Conservation (phyloP, 2,329 filamentous ascomycete genomes). For the Xylariaceae sp. region DNA sequence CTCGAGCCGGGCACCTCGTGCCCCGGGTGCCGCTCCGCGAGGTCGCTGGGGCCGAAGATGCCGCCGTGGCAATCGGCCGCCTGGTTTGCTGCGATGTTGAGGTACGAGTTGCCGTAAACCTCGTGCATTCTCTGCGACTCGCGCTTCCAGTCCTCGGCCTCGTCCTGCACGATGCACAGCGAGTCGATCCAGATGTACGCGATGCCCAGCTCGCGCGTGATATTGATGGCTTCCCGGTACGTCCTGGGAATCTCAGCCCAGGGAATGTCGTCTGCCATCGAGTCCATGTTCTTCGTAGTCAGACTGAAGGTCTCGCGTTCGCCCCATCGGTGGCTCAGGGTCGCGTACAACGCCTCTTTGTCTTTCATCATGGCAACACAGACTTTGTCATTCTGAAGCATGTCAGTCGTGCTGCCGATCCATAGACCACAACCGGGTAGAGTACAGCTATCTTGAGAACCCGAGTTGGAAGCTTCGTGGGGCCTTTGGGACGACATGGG, state of each 20-base stretch:
- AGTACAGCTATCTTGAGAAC: conserved; percentile 5
- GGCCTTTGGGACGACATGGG: conserved; percentile 1
- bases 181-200: conserved; percentile 26
- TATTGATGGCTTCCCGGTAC: conserved; percentile 20
- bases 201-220: conserved; percentile 17
- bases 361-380: conserved; percentile 2
- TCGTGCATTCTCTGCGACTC: conserved; percentile 14
- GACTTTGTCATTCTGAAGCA: conserved; percentile 2
- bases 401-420: not conserved
- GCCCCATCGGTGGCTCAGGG: conserved; percentile 9
- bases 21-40: conserved; percentile 1
- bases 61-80: conserved; percentile 3
- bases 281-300: conserved; percentile 2
- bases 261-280: conserved; percentile 1
- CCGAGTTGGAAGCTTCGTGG: conserved; percentile 3
- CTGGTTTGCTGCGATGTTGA: conserved; percentile 11
- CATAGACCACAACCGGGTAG: not conserved
- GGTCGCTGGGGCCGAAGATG: conserved; percentile 2
- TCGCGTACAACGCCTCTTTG: conserved; percentile 3
- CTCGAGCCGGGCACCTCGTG: conserved; percentile 1
- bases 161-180: conserved; percentile 25
- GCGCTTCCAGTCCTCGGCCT: conserved; percentile 17
- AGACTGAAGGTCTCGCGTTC: conserved; percentile 5
- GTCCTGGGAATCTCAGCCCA: conserved; percentile 11
- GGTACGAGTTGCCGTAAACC: conserved; percentile 11